Percentiles rank a stretch among this genome's conserved stretches.
phyloP scores from a whole-genome alignment of 768 basidiomycete genomes.

The Mycena chlorophos region DNA sequence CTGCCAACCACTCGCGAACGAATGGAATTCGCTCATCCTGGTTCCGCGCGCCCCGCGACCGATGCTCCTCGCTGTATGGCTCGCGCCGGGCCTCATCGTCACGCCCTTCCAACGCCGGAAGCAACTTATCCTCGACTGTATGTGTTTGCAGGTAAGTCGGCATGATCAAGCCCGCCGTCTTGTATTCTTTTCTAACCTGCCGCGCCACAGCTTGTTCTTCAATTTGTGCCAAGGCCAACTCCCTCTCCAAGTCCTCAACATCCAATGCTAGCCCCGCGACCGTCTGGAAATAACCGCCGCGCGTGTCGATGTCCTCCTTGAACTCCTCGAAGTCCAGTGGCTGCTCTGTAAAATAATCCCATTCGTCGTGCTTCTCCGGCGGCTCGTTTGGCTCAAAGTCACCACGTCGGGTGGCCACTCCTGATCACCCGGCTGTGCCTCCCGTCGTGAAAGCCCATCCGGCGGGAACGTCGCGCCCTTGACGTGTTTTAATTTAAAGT shows the following conservation, averaged over 20 bases:
- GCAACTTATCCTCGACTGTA: neutral
- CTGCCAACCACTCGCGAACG: neutral
- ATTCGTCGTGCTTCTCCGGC: neutral
- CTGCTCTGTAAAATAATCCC: slow-evolving; percentile 3
- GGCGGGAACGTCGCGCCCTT: slow-evolving; percentile 9
- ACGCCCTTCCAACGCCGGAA: neutral
- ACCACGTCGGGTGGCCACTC: neutral
- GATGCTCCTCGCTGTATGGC: slow-evolving; percentile 1
- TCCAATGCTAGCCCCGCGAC: neutral
- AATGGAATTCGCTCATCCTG: neutral
- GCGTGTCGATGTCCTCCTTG: slow-evolving; percentile 1
- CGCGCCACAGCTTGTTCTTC: neutral
- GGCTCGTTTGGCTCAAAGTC: neutral
- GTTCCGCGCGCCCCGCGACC: neutral
- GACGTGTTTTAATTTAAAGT: slow-evolving; percentile 19
- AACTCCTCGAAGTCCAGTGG: slow-evolving; percentile 8
- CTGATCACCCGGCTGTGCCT: slow-evolving; percentile 2
- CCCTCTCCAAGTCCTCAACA: neutral
- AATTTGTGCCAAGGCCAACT: neutral
- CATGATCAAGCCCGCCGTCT: neutral
- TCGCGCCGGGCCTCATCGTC: neutral
- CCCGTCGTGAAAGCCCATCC: slow-evolving; percentile 22
- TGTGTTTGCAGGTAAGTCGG: neutral
- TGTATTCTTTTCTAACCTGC: neutral
- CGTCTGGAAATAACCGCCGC: slow-evolving; percentile 4